phyloP scores from a whole-genome alignment of 2,329 filamentous ascomycete species.

The Furcasterigmium furcatum region DNA sequence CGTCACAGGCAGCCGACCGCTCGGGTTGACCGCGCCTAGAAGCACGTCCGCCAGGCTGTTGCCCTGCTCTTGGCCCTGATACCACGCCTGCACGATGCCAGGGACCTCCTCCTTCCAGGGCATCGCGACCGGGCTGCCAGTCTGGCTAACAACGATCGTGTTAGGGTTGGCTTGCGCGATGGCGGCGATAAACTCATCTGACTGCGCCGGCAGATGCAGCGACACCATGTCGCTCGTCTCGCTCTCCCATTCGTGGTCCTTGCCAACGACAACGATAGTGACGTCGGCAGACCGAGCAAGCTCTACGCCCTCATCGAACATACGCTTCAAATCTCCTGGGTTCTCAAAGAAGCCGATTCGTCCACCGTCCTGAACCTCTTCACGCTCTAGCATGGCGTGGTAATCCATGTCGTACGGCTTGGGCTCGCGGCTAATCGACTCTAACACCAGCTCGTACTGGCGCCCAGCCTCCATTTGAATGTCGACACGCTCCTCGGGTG shows the following conservation, averaged over 20 bases:
- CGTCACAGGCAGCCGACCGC: conserved; percentile 59
- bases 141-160: conserved; percentile 60
- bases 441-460: conserved; percentile 20
- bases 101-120: conserved; percentile 51
- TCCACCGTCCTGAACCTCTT: conserved; percentile 23
- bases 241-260: conserved; percentile 41
- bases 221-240: conserved; percentile 67
- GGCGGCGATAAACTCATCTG: conserved; percentile 54
- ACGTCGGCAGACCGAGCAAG: conserved; percentile 56
- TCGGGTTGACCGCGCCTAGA: conserved; percentile 60
- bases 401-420: conserved; percentile 21
- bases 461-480: conserved; percentile 19
- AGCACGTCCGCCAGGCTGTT: conserved; percentile 65
- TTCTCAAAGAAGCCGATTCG: conserved; percentile 24
- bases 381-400: conserved; percentile 19
- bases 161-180: conserved; percentile 56
- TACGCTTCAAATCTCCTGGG: conserved; percentile 11
- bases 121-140: conserved; percentile 57
- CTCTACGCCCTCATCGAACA: conserved; percentile 12
- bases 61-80: conserved; percentile 65
- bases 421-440: conserved; percentile 21
- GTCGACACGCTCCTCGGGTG: conserved; percentile 23
- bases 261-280: conserved; percentile 50
- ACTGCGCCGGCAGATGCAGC: conserved; percentile 56
- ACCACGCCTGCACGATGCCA: conserved; percentile 65